Evolutionary conservation across 768 basidiomycete genomes (phyloP), one percentile per base, ranked within the genome.

Genomic region (Rhodotorula diobovata): DNA sequence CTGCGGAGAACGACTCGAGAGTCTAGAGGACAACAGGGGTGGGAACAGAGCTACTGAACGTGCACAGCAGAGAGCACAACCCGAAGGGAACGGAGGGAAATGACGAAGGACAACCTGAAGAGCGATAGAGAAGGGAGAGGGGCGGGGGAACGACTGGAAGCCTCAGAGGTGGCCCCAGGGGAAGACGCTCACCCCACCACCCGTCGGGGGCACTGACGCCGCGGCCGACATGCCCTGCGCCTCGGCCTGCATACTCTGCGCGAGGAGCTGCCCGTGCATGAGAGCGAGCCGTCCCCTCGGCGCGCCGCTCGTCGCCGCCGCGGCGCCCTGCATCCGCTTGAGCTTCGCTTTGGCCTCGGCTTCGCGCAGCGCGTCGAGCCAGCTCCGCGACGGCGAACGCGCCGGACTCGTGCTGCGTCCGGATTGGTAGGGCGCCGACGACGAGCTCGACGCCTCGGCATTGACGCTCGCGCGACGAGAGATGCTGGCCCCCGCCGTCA

Each of bases 331-430:
- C 20, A 35, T 32, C 34, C 34, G 54, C 32, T 21, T 32, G 34
- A 55, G 54, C 41, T 67, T 67, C 39, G 66, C 66, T 28, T 61
- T 61, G 51, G 32, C 15, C 32, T 67, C 66, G 35, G 66, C 66
- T 14, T 67, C 66, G 41, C 51, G 59, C 46, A 67, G 53, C 30
- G 59, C 59, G 32, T 67, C 66, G 39, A 67, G 58, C 66, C 66
- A 67, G 43, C 59, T 61, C 34, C 34, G 61, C 2, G 51, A 30
- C 28, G 51, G 28, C 51, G 51, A 30, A 12, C 6, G 51, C n/a
- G 14, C 28, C 51, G 51, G 51, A 15, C n/a, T 53, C 28, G 28
- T n/a, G 28, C 30, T 43, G 41, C 41, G 41, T 18, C 3, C 14
- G 14, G 41, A 7, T 18, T 12, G 41, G 6, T 12, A 18, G 8